phyloP scores from a whole-genome alignment of 441 rosid genomes.

The Brassica hybrid region DNA sequence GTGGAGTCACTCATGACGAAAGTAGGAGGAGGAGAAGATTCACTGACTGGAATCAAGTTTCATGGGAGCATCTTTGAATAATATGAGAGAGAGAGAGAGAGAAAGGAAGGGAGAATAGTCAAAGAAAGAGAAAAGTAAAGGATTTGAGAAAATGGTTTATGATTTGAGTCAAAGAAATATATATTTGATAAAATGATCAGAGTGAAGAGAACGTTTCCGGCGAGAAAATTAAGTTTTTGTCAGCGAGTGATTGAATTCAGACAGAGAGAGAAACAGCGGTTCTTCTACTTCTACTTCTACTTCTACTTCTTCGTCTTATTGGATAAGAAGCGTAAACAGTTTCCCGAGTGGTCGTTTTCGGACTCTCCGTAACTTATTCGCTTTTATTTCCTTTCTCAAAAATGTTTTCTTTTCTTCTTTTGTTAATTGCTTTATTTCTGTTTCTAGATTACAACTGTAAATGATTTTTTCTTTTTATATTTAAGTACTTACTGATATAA shows the following conservation, averaged over 20 bases:
- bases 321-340: constrained; percentile 32
- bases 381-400: neutral
- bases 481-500: neutral
- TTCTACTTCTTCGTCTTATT: constrained; percentile 19
- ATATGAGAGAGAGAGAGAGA: constrained; percentile 23
- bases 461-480: too few relatives aligned
- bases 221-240: constrained; percentile 23
- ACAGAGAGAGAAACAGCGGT: constrained; percentile 25
- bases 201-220: constrained; percentile 16
- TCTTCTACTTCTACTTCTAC: constrained; percentile 12
- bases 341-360: constrained; percentile 38
- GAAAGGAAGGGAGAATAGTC: constrained; percentile 29
- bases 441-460: too few relatives aligned
- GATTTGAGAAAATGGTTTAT: neutral
- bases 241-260: neutral
- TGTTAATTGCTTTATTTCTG: neutral
- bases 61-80: constrained; percentile 20
- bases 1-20: constrained; percentile 79
- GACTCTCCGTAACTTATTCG: constrained; percentile 29
- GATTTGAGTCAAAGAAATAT: constrained; percentile 1
- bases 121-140: constrained; percentile 15
- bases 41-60: constrained; percentile 40
- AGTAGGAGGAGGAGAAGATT: constrained; percentile 19
- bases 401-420: constrained; percentile 2
- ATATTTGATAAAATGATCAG: neutral